Evolutionary conservation across 148 eudicot genomes (phyloP), one percentile per base, ranked within the genome.

Genomic region (Rhododendron williamsianum): DNA sequence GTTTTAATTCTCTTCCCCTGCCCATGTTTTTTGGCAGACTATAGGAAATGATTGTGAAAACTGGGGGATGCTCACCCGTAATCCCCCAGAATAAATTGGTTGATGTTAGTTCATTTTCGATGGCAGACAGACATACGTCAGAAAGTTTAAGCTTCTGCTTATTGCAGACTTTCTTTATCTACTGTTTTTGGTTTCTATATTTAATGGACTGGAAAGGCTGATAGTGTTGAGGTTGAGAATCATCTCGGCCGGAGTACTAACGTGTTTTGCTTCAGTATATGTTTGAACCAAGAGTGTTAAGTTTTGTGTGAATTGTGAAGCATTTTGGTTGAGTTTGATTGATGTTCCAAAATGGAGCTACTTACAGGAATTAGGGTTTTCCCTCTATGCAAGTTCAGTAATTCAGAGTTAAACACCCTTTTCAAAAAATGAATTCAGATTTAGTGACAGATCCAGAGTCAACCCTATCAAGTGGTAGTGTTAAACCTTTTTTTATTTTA

Each of bases 41-140:
- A 76, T 77, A 86, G 71, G 83, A 84, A 86, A 86, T 82, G 27
- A 76, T 82, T 81, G 38, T 30, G 41, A 30, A 30, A 71, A 30
- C 41, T 12, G 76, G 41, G 76, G 76, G 18, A 71, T 71, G 36
- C 76, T 49, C n/a, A 23, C 38, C 69, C 23, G 65, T 83, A 80
- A 21, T 38, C 84, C 88, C 73, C 72, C 12, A 9, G 58, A 84
- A 77, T 84, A 84, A 84, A 60, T 58, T 84, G 67, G n/a, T 78
- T 25, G 45, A 78, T 84, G 10, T 73, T 84, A 48, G 43, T 84
- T 76, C 54, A 56, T 84, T 84, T 84, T 54, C 80, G 9, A 9
- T 21, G 43, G 72, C 27, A 30, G 4, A 15, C 25, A 2, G n/a
- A 74, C 35, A 33, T 3, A 46, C 43, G 54, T 35, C 71, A 36